phyloP scores from a whole-genome alignment of 2,329 filamentous ascomycete species.

The Cercospora sesami region DNA sequence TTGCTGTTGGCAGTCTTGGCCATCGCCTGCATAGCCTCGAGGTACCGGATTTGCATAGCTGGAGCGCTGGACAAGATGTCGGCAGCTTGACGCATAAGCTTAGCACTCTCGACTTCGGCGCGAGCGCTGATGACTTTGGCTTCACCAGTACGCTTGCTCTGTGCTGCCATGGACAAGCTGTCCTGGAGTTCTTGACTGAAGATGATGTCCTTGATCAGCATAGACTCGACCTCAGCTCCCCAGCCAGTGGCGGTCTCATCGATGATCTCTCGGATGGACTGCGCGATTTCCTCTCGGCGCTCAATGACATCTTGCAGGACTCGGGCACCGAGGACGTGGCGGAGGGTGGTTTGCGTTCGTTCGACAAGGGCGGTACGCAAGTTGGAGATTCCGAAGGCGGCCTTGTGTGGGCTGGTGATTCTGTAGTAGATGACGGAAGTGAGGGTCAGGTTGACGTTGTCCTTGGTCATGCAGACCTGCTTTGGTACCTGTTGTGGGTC shows the following conservation, averaged over 20 bases:
- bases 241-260: constrained; percentile 91
- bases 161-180: constrained; percentile 94
- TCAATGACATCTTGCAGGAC: constrained; percentile 98
- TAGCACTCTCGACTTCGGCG: constrained; percentile 93
- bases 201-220: constrained; percentile 99
- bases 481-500: constrained; percentile 64
- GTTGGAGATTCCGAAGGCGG: constrained; percentile 93
- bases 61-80: constrained; percentile 89
- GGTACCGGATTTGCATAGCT: constrained; percentile 97
- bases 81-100: constrained; percentile 85
- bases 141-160: constrained; percentile 97
- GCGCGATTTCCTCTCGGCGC: constrained; percentile 92
- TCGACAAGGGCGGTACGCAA: constrained; percentile 95
- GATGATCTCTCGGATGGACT: constrained; percentile 94
- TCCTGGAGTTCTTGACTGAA: constrained; percentile 96
- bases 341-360: constrained; percentile 94
- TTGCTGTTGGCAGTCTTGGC: constrained; percentile 88
- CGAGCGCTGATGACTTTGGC: constrained; percentile 97
- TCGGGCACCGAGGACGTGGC: constrained; percentile 92
- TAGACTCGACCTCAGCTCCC: constrained; percentile 95
- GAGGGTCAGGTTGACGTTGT: constrained; percentile 91
- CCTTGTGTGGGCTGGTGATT: constrained; percentile 92
- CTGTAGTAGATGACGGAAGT: constrained; percentile 99
- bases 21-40: constrained; percentile 99
- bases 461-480: constrained; percentile 99